Evolutionary conservation across 495 filamentous ascomycete species (phyloP).

Genomic region (Penicillium taxi): DNA sequence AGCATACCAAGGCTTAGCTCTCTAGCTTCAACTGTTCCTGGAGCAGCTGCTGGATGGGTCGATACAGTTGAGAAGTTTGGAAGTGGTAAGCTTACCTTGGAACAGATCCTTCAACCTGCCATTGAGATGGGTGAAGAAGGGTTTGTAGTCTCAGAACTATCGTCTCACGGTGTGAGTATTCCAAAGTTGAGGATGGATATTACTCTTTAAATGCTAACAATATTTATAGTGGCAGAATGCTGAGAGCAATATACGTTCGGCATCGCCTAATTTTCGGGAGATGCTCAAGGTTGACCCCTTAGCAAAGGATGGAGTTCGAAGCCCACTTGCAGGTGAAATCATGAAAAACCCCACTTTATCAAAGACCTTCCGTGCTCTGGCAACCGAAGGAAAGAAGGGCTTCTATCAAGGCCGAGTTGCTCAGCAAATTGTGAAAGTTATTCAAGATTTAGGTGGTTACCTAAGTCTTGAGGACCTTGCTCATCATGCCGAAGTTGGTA

Average conservation of each 20-base stretch:
- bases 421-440: not conserved
- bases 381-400: not conserved
- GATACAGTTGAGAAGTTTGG: slow-evolving; percentile 4
- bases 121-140: not conserved
- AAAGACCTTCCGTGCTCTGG: not conserved
- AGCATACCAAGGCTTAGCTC: not conserved
- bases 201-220: no score
- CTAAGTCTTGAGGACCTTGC: not conserved
- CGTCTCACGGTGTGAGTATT: not conserved
- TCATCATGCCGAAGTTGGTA: not conserved
- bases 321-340: not conserved
- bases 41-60: not conserved
- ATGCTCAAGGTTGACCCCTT: not conserved
- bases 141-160: slow-evolving; percentile 1
- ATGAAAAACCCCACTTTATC: not conserved
- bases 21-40: not conserved
- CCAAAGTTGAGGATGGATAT: no score
- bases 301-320: not conserved
- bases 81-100: not conserved
- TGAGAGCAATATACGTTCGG: not conserved
- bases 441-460: not conserved
- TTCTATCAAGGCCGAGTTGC: not conserved
- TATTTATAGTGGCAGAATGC: slow-evolving; percentile 1
- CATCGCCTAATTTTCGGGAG: not conserved
- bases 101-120: not conserved